phyloP scores from a whole-genome alignment of 164 flowering plant genomes.

The Paratinospora sagittata region DNA sequence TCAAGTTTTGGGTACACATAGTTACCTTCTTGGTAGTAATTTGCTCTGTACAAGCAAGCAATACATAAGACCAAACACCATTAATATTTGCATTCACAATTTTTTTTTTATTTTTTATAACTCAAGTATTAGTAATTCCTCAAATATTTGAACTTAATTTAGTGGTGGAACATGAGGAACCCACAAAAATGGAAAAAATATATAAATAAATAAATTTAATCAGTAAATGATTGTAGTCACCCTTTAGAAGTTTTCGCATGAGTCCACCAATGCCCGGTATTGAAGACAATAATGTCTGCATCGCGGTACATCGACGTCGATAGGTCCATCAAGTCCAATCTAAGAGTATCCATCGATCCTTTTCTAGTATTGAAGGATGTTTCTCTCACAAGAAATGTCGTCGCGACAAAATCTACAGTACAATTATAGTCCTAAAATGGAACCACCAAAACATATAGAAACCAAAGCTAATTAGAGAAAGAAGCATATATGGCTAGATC shows the following conservation, averaged over 20 bases:
- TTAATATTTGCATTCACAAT: background rate
- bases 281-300: constrained; percentile 67
- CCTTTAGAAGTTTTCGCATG: constrained; percentile 87
- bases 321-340: constrained; percentile 72
- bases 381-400: constrained; percentile 72
- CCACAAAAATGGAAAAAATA: background rate
- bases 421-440: constrained; percentile 64
- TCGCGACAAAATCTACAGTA: constrained; percentile 56
- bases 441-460: constrained; percentile 12
- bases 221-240: constrained; percentile 30
- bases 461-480: background rate
- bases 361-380: constrained; percentile 34
- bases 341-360: constrained; percentile 55
- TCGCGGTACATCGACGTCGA: constrained; percentile 52
- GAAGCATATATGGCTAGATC: background rate
- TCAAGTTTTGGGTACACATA: constrained; percentile 58
- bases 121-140: background rate
- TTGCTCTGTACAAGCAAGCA: constrained; percentile 40
- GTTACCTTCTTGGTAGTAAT: constrained; percentile 86
- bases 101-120: too few relatives aligned
- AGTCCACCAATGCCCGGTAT: constrained; percentile 97
- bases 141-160: background rate
- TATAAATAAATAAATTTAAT: too few relatives aligned
- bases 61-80: background rate
- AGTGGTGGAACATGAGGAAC: background rate